A percentile compares a stretch with the other conserved stretches of the same genome.
Evolutionary conservation across 169 alveolate species (phyloP).

Genomic region (Theileria parva): DNA sequence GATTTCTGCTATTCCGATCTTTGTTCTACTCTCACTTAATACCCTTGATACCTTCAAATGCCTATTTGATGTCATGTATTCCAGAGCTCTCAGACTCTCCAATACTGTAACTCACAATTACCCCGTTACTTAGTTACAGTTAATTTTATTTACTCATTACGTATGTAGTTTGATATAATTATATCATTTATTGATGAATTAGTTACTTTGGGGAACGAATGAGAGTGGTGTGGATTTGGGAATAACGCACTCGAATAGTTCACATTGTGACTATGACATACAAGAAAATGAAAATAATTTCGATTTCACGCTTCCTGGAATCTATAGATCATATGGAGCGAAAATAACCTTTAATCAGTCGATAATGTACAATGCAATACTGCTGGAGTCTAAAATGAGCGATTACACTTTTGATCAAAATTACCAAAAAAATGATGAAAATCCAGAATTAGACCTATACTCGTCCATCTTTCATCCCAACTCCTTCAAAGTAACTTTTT

Average conservation of each 20-base stretch:
- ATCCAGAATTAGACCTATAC: slow-evolving; percentile 42
- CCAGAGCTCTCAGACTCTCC: slow-evolving; percentile 54
- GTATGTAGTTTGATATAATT: too few species aligned
- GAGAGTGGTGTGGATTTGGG: slow-evolving; percentile 68
- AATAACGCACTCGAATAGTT: slow-evolving; percentile 54
- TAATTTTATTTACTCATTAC: too few species aligned
- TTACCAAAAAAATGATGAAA: neutral
- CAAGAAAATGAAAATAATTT: slow-evolving; percentile 40
- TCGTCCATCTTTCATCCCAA: slow-evolving; percentile 57
- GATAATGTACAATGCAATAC: slow-evolving; percentile 72
- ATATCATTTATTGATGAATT: neutral
- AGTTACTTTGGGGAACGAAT: slow-evolving; percentile 70
- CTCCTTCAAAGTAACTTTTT: slow-evolving; percentile 27
- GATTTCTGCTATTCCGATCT: slow-evolving; percentile 70
- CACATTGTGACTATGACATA: slow-evolving; percentile 72
- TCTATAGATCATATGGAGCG: slow-evolving; percentile 75
- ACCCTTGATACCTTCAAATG: slow-evolving; percentile 64
- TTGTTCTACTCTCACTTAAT: slow-evolving; percentile 48
- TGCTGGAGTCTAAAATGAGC: slow-evolving; percentile 51
- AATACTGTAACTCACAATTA: slow-evolving; percentile 16
- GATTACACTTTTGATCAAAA: neutral
- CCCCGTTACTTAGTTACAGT: neutral
- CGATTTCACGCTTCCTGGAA: slow-evolving; percentile 60
- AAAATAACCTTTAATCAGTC: slow-evolving; percentile 73
- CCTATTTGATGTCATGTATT: slow-evolving; percentile 72